Base-by-base conservation (phyloP, 164 flowering plant species). In the Platanus orientalis region DNA sequence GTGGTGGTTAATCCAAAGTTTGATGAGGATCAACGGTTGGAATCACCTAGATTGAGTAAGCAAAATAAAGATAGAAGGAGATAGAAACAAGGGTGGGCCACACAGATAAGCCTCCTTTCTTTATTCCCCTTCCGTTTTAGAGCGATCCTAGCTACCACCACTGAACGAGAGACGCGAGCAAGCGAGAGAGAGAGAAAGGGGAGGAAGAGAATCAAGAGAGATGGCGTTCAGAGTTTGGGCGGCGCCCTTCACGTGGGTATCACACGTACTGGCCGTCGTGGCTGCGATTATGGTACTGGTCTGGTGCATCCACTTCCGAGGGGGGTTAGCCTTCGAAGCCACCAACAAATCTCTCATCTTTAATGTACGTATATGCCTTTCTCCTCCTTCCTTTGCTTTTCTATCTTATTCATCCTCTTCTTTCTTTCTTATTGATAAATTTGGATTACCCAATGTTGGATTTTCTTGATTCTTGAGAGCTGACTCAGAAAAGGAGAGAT, bases 301-400 rank as follows among this genome's bases (percentile, higher is more conserved):
- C 10, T 93, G 98, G 98, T 58, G 64, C 75, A 83, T 88, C 24
- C 53, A 78, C 67, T 93, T 79, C 83, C 70, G 90, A 61, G 98
- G 98, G 4, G 98, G 98, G 1, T 73, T 93, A 0, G 98, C 97
- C 21, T 88, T 89, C 76, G 78, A 71, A 59, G 39, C 86, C 48
- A 39, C 89, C 53, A 79, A 90, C 76, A 92, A 92, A 62, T 53
- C 26, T 50, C 98, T 85, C 76, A 92, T 92, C 81, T 92, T 92
- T 76, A 90, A 92, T 56, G 98, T 88, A 76, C 57, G 78, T 25
- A 24, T 19, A 21, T 13, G 32, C 50, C 20, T 11, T 25, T 47
- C 28, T 49, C 34, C 17, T 42, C 47, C 19, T 34, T 3, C 2
- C 11, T 13, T 14, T 3, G 13, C 17, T 42, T 3, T 14, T 10